Conservation (phyloP, 2,329 filamentous ascomycete genomes). For the Thelonectria rubi region DNA sequence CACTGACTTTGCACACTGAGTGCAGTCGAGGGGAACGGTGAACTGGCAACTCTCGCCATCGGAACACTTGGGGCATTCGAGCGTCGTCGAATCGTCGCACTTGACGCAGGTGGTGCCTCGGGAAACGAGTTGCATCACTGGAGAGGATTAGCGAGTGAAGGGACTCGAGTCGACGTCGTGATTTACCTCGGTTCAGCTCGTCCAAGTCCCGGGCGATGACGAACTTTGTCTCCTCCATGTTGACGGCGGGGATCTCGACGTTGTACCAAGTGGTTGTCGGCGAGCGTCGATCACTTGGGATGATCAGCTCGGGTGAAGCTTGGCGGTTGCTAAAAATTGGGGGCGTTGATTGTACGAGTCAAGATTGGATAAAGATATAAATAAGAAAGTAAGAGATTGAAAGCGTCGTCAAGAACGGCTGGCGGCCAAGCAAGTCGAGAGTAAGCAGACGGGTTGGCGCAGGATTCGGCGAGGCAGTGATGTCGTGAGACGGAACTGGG, state of each 20-base stretch:
- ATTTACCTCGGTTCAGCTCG: slow-evolving; percentile 46
- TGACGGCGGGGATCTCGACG: slow-evolving; percentile 22
- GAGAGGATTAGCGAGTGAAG: slow-evolving; percentile 22
- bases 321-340: slow-evolving; percentile 26
- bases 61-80: slow-evolving; percentile 57
- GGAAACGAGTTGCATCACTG: slow-evolving; percentile 49
- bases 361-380: slow-evolving; percentile 25
- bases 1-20: slow-evolving; percentile 57
- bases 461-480: slow-evolving; percentile 25
- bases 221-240: slow-evolving; percentile 36
- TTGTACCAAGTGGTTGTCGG: slow-evolving; percentile 19
- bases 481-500: slow-evolving; percentile 18
- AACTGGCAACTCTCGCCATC: slow-evolving; percentile 55
- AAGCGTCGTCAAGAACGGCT: slow-evolving; percentile 16
- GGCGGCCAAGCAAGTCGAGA: slow-evolving; percentile 5
- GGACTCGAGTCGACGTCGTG: background rate
- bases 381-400: slow-evolving; percentile 17
- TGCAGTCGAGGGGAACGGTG: slow-evolving; percentile 56
- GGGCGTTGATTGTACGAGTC: slow-evolving; percentile 24
- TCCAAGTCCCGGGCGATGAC: slow-evolving; percentile 42
- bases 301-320: slow-evolving; percentile 32
- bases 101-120: slow-evolving; percentile 56
- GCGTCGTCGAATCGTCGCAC: slow-evolving; percentile 54
- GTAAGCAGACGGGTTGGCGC: slow-evolving; percentile 21
- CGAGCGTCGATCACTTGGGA: slow-evolving; percentile 38